Conservation (phyloP, 2,329 filamentous ascomycete genomes). For the Sclerotinia nivalis region DNA sequence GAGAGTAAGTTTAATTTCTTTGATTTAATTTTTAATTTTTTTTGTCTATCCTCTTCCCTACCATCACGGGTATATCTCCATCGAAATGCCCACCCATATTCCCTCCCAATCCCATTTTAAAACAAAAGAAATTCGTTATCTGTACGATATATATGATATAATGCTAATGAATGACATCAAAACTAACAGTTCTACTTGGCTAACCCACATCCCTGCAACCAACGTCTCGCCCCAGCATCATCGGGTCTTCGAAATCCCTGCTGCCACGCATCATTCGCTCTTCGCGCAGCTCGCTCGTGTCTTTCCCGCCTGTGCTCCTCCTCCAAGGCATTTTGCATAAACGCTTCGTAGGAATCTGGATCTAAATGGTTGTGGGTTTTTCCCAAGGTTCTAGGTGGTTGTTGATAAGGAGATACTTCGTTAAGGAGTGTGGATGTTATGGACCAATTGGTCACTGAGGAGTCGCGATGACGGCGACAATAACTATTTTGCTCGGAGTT, state of each 20-base stretch:
- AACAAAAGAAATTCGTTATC: constrained; percentile 12
- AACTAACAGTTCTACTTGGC: constrained; percentile 20
- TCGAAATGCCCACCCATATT: neutral
- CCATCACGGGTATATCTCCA: neutral
- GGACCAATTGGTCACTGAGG: constrained; percentile 6
- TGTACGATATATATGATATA: neutral
- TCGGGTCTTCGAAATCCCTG: constrained; percentile 12
- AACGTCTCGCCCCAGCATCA: constrained; percentile 5
- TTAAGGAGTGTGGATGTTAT: constrained; percentile 4
- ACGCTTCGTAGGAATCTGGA: constrained; percentile 20
- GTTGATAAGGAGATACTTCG: neutral
- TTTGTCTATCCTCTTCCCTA: neutral
- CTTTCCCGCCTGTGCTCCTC: constrained; percentile 14
- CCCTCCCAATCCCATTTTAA: neutral
- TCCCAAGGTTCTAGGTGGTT: neutral
- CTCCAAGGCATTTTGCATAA: constrained; percentile 5
- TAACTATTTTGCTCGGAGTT: neutral
- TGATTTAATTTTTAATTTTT: constrained; percentile 1
- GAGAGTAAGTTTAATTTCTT: constrained; percentile 55
- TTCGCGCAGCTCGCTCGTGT: constrained; percentile 4
- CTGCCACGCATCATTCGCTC: constrained; percentile 11
- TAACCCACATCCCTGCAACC: constrained; percentile 19
- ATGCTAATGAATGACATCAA: neutral
- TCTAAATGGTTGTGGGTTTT: neutral
- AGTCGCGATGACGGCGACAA: neutral